phyloP scores from a whole-genome alignment of 148 eudicot genomes.

The Rhododendron vialii region DNA sequence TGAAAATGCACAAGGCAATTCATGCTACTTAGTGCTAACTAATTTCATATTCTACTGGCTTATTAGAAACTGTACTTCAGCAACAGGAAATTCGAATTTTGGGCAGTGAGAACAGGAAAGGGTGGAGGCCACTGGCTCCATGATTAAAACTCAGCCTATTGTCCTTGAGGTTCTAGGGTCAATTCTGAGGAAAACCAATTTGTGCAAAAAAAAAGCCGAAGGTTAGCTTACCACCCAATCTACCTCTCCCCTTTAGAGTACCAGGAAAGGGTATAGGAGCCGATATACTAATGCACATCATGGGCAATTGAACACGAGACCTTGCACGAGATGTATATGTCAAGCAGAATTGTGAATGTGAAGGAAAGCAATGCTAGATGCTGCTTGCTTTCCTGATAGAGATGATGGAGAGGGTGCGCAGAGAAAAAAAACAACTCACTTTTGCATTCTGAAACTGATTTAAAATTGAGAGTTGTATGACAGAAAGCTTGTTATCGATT shows the following conservation, averaged over 20 bases:
- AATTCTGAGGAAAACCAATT: background rate
- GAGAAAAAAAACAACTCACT: background rate
- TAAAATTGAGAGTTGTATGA: background rate
- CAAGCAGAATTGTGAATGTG: background rate
- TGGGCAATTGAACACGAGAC: background rate
- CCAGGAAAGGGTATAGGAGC: background rate
- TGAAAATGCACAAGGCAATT: background rate
- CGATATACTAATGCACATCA: background rate
- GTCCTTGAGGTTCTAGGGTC: background rate
- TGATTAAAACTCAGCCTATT: background rate
- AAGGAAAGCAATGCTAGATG: background rate
- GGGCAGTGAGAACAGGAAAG: background rate
- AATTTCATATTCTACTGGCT: background rate
- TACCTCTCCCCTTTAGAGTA: background rate
- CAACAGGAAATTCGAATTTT: background rate
- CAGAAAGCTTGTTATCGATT: background rate
- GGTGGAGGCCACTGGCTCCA: background rate
- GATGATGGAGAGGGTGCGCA: background rate
- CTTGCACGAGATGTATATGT: background rate
- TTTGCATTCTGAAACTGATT: background rate
- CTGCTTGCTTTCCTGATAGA: background rate
- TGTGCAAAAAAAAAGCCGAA: background rate
- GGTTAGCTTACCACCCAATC: background rate
- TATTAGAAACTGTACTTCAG: background rate
- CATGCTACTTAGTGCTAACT: background rate